Evolutionary conservation across 352 stramenopile species (phyloP), one percentile per base, ranked within the genome.

Genomic region (Phytophthora hybrid): DNA sequence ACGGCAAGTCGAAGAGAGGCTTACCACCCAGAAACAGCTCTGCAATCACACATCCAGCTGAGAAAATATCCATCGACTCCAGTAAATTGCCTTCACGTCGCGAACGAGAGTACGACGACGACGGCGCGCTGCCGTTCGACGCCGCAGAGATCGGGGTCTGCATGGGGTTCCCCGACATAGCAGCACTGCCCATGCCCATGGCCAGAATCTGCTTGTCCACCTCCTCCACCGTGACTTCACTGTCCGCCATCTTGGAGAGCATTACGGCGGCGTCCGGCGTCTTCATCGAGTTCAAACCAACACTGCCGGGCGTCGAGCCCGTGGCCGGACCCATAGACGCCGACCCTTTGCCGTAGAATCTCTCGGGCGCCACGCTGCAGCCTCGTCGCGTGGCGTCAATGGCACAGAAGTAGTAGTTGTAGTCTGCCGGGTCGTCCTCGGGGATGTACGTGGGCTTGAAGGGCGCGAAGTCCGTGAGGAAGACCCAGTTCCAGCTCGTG

Each of bases 31-130:
- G 79, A 73, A 98, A 98, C 16, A 97, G 63, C 83, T 99, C 97
- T 11, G 98, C 97, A 46, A 99, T 98, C 4, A 99, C 94, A 81
- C 98, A 99, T 10, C 98, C 98, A 10, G 97, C 86, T 46, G 97
- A 99, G 81, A 99, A 99, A 55, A 99, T 96, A 82, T 99, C 98
- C 97, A 99, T 99, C 11, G 94, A 97, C 51, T 93, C 83, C 1
- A 89, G 70, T 44, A 96, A 80, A 57, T 73, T 87, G 9, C 89
- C 87, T 70, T 94, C 85, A 5, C 83, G 80, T 52, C 82, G 84
- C 19, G 68, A 79, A 4, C 82, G 73, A 53, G 79, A 81, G 57
- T 82, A 85, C 5, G 78, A 85, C 5, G 78, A 85, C 5, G 78
- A 72, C 26, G 69, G 63, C 6, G 68, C 66, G n/a, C 61, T 78